Evolutionary conservation across 1,284 basidiomycete genomes (phyloP).

Genomic region (Fistulinella cinereoalba): DNA sequence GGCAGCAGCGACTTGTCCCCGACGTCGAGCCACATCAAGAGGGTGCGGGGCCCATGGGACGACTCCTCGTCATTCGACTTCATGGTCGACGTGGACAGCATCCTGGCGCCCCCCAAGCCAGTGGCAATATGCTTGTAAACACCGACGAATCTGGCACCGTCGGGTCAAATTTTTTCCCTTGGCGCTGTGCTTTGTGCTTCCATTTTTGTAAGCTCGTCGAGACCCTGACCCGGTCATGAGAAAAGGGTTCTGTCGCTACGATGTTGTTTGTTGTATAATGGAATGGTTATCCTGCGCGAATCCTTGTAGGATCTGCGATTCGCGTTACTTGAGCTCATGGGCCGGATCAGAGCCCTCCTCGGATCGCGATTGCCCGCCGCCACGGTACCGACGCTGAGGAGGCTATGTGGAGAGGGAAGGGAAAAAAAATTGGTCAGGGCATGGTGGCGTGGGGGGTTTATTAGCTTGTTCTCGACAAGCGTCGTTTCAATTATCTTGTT

Average conservation of each 20-base stretch:
- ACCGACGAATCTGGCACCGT: constrained; percentile 1
- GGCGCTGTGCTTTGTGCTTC: background rate
- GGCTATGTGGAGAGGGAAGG: background rate
- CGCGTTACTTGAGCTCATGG: background rate
- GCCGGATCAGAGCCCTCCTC: background rate
- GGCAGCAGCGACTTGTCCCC: constrained; percentile 12
- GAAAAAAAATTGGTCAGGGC: constrained; percentile 12
- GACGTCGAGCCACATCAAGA: constrained; percentile 29
- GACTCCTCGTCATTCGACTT: constrained; percentile 45
- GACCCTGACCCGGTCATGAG: constrained; percentile 1
- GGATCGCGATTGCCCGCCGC: constrained; percentile 14
- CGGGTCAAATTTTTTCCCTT: background rate
- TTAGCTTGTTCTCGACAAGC: constrained; percentile 17
- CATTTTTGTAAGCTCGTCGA: background rate
- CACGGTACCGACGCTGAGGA: too few relatives aligned
- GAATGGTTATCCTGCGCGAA: too few relatives aligned
- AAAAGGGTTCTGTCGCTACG: background rate
- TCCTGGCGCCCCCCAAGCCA: constrained; percentile 47
- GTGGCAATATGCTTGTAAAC: constrained; percentile 35
- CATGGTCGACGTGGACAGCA: constrained; percentile 43
- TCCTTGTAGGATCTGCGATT: too few relatives aligned
- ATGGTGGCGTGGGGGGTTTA: constrained; percentile 32
- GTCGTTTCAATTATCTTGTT: constrained; percentile 1
- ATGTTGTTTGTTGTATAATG: too few relatives aligned
- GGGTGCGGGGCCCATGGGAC: constrained; percentile 58